Evolutionary conservation across 257 asterid genomes (phyloP).

Genomic region (Plantago ovata): DNA sequence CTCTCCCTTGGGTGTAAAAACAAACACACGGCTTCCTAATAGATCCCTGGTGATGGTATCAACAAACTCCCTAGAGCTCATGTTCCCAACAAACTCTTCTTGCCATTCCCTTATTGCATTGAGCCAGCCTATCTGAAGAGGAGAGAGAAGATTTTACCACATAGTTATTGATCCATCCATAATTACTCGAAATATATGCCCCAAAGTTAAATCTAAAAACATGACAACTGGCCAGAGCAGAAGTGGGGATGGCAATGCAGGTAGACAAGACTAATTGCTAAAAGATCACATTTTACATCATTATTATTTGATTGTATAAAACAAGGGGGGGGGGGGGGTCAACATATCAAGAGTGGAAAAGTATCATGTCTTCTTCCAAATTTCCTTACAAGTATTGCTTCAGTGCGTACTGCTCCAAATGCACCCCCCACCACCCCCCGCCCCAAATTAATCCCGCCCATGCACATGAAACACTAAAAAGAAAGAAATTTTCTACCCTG

Average conservation of each 20-base stretch:
- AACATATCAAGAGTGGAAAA: not conserved
- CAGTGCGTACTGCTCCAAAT: too few relatives aligned
- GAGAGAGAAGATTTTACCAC: conserved; percentile 12
- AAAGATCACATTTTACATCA: not conserved
- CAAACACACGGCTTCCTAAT: conserved; percentile 89
- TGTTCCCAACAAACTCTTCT: conserved; percentile 93
- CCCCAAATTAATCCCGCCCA: too few relatives aligned
- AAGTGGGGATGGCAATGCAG: not conserved
- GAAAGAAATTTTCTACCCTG: conserved; percentile 49
- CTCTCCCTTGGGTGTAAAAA: conserved; percentile 97
- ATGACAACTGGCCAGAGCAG: not conserved
- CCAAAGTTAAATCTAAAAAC: not conserved
- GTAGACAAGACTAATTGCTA: not conserved
- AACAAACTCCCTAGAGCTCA: conserved; percentile 94
- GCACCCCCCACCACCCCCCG: too few relatives aligned
- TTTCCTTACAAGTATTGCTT: too few relatives aligned
- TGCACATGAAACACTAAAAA: conserved; percentile 18
- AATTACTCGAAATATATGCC: not conserved
- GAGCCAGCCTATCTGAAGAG: conserved; percentile 88
- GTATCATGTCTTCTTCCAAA: not conserved
- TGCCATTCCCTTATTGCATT: conserved; percentile 98
- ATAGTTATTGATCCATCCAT: conserved; percentile 18
- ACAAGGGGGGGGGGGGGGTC: not conserved
- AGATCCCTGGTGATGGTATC: conserved; percentile 89
- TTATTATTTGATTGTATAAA: not conserved